Evolutionary conservation across 768 basidiomycete species (phyloP), one percentile per base, ranked within the genome.

Genomic region (Naganishia vaughanmartiniae): DNA sequence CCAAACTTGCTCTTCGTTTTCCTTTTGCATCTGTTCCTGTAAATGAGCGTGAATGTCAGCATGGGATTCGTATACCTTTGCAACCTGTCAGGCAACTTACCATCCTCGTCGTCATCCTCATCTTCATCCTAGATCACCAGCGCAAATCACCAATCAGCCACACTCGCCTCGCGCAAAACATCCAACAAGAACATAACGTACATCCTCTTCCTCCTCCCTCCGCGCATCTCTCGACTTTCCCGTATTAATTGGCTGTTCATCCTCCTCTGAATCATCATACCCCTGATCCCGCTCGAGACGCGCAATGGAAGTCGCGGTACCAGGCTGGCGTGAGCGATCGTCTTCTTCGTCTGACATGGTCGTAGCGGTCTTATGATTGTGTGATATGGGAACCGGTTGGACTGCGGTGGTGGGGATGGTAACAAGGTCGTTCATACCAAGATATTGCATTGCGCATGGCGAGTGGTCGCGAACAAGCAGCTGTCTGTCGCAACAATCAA

Each of bases 91-190:
- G 26, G 3, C 7, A 17, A 46, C 73, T 54, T 53, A 75, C 69
- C 69, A 45, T 70, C 63, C 39, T 73, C 72, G 17, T 75, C 76
- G n/a, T 73, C 74, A 36, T 42, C 69, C 26, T 70, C 73, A 12
- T 70, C 69, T 12, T 73, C 73, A 39, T 73, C 66, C 45, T 73
- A 67, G 14, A 39, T 11, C 42, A 42, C 42, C 10, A 42, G 17
- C 9, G 17, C 42, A 42, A 46, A 10, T 65, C 67, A 75, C 74
- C 75, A n/a, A 67, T 74, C 75, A 36, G 75, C 70, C 74, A 76
- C 48, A n/a, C 51, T 34, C 21, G 36, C 42, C 17, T 67, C 65
- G 15, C 42, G 2, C 5, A 7, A 42, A 42, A 15, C 42, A 42
- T 5, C 12, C 36, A 42, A 42, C 10, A 42, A 42, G 5, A 42